These are phyloP conservation scores for Brachypodium distachyon DNA, from an alignment of 202 grass and related monocot genomes.

Conservation along the genomic window DNA sequence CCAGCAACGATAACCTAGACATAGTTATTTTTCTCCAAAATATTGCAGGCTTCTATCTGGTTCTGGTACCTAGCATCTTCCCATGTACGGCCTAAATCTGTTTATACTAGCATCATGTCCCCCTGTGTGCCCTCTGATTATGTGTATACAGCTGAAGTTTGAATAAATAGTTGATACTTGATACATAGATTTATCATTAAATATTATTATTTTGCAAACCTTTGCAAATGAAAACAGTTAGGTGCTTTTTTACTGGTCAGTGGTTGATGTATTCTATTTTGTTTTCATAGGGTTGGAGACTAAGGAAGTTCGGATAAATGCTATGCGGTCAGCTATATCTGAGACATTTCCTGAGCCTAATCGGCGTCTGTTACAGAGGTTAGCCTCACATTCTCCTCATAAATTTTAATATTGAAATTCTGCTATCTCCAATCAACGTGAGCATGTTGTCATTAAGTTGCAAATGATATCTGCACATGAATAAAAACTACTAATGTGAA, in stretches of 20 bases:
- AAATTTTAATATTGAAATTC: neutral
- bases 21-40: slow-evolving; percentile 4
- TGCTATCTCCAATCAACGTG: neutral
- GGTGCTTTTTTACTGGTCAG: slow-evolving; percentile 1
- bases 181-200: neutral
- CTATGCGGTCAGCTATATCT: slow-evolving; percentile 82
- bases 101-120: neutral
- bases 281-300: slow-evolving; percentile 63
- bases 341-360: slow-evolving; percentile 99
- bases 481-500: slow-evolving; percentile 3
- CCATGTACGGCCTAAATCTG: neutral
- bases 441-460: slow-evolving; percentile 1
- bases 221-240: neutral
- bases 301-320: slow-evolving; percentile 73
- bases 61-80: neutral
- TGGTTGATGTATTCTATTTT: slow-evolving; percentile 19
- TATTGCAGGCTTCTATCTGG: neutral
- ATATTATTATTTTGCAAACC: neutral
- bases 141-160: neutral
- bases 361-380: slow-evolving; percentile 80
- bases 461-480: neutral
- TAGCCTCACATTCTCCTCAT: slow-evolving; percentile 12
- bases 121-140: neutral
- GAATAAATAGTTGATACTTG: neutral
- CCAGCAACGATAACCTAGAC: neutral